Conservation (phyloP, 129 eudicot species). For the Chrysanthemum lavandulifolium region DNA sequence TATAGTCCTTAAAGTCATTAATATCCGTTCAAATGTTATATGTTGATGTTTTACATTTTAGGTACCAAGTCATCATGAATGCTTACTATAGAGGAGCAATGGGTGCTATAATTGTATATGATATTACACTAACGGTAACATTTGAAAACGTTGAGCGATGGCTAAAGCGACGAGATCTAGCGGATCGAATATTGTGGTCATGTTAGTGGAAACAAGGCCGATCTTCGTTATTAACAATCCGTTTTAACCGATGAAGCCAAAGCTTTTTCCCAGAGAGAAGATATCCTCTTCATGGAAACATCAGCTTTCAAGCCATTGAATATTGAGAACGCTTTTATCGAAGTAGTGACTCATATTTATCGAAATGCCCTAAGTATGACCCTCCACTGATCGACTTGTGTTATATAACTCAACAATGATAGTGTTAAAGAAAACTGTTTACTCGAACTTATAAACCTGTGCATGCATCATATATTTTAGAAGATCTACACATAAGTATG, state of each 20-base stretch:
- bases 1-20: no score
- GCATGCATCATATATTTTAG: no score
- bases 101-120: constrained; percentile 34
- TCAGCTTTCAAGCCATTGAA: constrained; percentile 35
- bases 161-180: constrained; percentile 36
- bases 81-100: constrained; percentile 26
- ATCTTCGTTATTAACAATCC: constrained; percentile 27
- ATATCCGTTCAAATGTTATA: no score
- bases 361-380: constrained; percentile 12
- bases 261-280: constrained; percentile 35
- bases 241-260: constrained; percentile 31
- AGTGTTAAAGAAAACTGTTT: no score
- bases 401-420: no score
- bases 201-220: constrained; percentile 42
- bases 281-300: constrained; percentile 36
- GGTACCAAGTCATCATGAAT: constrained; percentile 26
- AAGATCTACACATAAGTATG: no score
- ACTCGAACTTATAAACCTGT: no score
- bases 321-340: constrained; percentile 34
- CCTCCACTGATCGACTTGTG: not conserved
- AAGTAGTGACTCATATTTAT: constrained; percentile 34
- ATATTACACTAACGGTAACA: constrained; percentile 27
- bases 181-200: constrained; percentile 35
- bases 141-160: constrained; percentile 35
- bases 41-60: not conserved